A percentile compares a stretch with the other conserved stretches of the same genome.
Evolutionary conservation across 2,329 filamentous ascomycete genomes (phyloP).

Genomic region (Scleromitrula shiraiana): DNA sequence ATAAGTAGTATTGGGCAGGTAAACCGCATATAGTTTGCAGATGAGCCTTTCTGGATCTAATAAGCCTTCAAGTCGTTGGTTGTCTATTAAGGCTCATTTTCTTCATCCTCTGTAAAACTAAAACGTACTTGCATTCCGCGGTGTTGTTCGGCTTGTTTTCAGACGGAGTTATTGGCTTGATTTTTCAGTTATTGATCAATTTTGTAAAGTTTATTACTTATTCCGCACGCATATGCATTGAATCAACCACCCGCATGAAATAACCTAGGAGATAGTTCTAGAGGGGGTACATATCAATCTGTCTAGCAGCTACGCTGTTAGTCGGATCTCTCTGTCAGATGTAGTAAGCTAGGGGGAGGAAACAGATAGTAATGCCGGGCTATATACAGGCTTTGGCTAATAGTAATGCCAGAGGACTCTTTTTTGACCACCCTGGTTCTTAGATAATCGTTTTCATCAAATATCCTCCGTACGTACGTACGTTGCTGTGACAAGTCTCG

Average conservation of each 20-base stretch:
- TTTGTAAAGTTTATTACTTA: slow-evolving; percentile 12
- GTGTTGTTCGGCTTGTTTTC: slow-evolving; percentile 6
- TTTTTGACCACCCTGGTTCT: slow-evolving; percentile 15
- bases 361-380: slow-evolving; percentile 19
- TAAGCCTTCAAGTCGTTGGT: slow-evolving; percentile 26
- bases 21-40: slow-evolving; percentile 22
- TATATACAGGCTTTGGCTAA: slow-evolving; percentile 20
- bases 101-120: slow-evolving; percentile 13
- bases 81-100: slow-evolving; percentile 12
- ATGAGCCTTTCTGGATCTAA: slow-evolving; percentile 11
- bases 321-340: background rate
- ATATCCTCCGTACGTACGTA: too few species aligned
- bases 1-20: slow-evolving; percentile 6
- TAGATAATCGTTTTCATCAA: slow-evolving; percentile 4
- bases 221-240: slow-evolving; percentile 7
- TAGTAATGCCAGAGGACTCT: slow-evolving; percentile 19
- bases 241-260: background rate
- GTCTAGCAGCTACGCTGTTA: background rate
- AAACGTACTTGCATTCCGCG: slow-evolving; percentile 8
- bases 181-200: slow-evolving; percentile 10
- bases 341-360: slow-evolving; percentile 1
- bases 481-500: slow-evolving; percentile 20
- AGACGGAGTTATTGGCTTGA: slow-evolving; percentile 2
- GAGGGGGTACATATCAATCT: background rate
- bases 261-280: slow-evolving; percentile 1